phyloP scores from a whole-genome alignment of 2,329 filamentous ascomycete genomes.

The Penicillium decumbens region DNA sequence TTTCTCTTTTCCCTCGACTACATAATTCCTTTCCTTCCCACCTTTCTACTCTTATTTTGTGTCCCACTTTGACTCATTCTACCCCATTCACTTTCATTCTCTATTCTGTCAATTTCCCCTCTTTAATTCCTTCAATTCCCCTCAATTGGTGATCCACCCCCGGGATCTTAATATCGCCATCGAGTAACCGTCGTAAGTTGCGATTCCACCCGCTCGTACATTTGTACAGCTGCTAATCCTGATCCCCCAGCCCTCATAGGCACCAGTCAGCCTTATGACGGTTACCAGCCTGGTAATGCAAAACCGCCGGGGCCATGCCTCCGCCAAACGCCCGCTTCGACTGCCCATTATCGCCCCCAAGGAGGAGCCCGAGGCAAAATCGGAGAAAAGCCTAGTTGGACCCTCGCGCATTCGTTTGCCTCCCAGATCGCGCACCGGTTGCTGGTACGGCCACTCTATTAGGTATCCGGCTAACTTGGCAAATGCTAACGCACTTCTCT shows the following conservation, averaged over 20 bases:
- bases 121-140: not conserved
- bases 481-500: constrained; percentile 12
- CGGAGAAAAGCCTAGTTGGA: constrained; percentile 31
- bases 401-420: constrained; percentile 47
- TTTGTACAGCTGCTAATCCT: constrained; percentile 6
- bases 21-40: constrained; percentile 9
- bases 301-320: constrained; percentile 34
- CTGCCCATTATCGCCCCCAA: constrained; percentile 46
- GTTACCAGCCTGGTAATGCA: constrained; percentile 35
- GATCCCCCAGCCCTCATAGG: constrained; percentile 1
- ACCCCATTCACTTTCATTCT: not conserved
- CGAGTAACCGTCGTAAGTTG: not conserved
- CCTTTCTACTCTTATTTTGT: constrained; percentile 3
- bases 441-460: constrained; percentile 42
- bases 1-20: constrained; percentile 11
- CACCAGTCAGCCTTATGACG: constrained; percentile 30
- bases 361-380: constrained; percentile 34
- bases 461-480: constrained; percentile 2
- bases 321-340: constrained; percentile 36
- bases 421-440: constrained; percentile 52
- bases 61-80: constrained; percentile 1
- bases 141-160: not conserved
- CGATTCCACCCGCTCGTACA: not conserved
- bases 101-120: not conserved
- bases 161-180: not conserved